Evolutionary conservation across 306 rosid species (phyloP).

Genomic region (Pachyrhizus erosus): DNA sequence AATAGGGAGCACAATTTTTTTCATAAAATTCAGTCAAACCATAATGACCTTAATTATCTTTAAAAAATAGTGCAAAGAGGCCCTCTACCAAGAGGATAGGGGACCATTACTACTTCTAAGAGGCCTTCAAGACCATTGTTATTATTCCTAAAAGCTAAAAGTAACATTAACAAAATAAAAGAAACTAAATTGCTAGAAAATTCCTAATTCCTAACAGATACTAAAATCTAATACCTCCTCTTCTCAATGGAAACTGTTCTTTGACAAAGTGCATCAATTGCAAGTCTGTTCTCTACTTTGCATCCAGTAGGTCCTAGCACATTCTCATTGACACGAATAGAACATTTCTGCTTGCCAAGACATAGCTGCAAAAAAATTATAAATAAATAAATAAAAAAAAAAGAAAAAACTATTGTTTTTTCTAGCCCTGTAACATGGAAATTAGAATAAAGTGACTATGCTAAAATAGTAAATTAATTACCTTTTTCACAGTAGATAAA

Average conservation of each 20-base stretch:
- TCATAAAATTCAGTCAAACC: too few relatives aligned
- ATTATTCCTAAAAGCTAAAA: neutral
- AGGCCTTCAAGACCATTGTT: neutral
- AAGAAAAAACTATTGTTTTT: neutral
- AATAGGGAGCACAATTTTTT: too few relatives aligned
- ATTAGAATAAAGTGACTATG: neutral
- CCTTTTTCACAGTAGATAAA: neutral
- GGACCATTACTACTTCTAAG: neutral
- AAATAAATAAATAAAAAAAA: too few relatives aligned
- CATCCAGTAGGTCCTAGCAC: constrained; percentile 28
- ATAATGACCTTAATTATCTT: too few relatives aligned
- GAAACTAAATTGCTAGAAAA: neutral
- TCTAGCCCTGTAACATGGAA: neutral
- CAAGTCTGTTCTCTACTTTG: constrained; percentile 20
- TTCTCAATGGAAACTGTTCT: neutral
- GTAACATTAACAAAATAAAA: neutral
- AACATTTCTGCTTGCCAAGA: constrained; percentile 22
- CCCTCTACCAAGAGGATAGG: too few relatives aligned
- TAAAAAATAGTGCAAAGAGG: too few relatives aligned
- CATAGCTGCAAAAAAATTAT: constrained; percentile 25
- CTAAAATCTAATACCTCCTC: neutral
- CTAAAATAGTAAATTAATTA: neutral
- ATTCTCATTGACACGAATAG: constrained; percentile 20
- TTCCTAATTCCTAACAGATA: neutral
- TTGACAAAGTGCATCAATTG: constrained; percentile 33